phyloP scores from a whole-genome alignment of 208 protist genomes.

The Crithidia thermophila region DNA sequence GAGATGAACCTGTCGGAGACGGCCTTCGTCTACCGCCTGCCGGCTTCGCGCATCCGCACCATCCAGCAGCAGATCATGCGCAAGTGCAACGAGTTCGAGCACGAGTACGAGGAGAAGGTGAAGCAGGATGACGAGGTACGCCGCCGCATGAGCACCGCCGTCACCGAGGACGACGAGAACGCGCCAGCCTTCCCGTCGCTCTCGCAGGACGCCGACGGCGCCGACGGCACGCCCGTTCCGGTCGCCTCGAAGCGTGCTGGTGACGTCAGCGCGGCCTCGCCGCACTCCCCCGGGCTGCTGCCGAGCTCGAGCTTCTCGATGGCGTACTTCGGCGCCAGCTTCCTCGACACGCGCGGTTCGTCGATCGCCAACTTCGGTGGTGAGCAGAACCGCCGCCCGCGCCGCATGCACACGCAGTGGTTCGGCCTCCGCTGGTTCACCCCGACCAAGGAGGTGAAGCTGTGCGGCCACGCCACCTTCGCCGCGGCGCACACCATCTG shows the following conservation, averaged over 20 bases:
- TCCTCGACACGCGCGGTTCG: slow-evolving; percentile 39
- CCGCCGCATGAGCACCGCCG: slow-evolving; percentile 19
- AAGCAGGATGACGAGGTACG: slow-evolving; percentile 37
- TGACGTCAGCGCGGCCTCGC: slow-evolving; percentile 9
- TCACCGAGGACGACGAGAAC: slow-evolving; percentile 35
- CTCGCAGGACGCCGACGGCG: background rate
- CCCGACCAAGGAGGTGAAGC: slow-evolving; percentile 51
- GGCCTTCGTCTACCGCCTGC: slow-evolving; percentile 73
- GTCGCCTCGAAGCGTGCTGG: slow-evolving; percentile 4
- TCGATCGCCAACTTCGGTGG: slow-evolving; percentile 22
- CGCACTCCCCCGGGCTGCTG: slow-evolving; percentile 41
- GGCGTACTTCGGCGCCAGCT: slow-evolving; percentile 45
- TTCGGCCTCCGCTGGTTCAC: slow-evolving; percentile 86
- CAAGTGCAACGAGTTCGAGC: slow-evolving; percentile 61
- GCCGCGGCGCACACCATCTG: slow-evolving; percentile 78
- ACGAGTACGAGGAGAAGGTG: slow-evolving; percentile 65
- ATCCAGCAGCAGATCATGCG: slow-evolving; percentile 51
- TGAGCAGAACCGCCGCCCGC: slow-evolving; percentile 34
- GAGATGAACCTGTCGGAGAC: slow-evolving; percentile 75
- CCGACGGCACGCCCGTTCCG: slow-evolving; percentile 8
- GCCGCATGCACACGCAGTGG: slow-evolving; percentile 68
- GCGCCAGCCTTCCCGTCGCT: slow-evolving; percentile 3
- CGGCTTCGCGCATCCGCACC: slow-evolving; percentile 41
- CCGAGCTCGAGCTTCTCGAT: slow-evolving; percentile 57
- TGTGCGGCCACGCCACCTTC: slow-evolving; percentile 81